Percentiles rank a stretch among this genome's conserved stretches.
phyloP scores from a whole-genome alignment of 2,329 filamentous ascomycete species.

The Zymoseptoria pseudotritici region DNA sequence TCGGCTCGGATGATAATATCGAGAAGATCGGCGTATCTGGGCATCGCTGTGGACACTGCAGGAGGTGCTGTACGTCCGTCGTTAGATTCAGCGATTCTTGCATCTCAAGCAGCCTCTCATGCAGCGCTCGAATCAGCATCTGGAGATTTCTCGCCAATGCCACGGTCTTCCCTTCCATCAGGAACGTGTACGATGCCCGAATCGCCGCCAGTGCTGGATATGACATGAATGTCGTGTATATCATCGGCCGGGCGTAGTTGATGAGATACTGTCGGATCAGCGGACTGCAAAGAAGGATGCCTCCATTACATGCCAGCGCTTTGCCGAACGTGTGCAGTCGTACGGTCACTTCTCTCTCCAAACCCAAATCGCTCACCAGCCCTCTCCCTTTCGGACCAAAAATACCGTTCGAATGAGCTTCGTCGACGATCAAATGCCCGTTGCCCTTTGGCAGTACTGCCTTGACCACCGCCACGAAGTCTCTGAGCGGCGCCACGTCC shows the following conservation, averaged over 20 bases:
- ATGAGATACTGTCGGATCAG: slow-evolving; percentile 58
- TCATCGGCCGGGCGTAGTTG: slow-evolving; percentile 68
- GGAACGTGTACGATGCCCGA: slow-evolving; percentile 49
- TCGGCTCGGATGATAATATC: slow-evolving; percentile 51
- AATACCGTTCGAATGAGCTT: slow-evolving; percentile 60
- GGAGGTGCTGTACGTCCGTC: slow-evolving; percentile 12
- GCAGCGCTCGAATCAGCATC: slow-evolving; percentile 40
- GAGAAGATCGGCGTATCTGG: slow-evolving; percentile 59
- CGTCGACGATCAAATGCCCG: slow-evolving; percentile 58
- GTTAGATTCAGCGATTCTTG: slow-evolving; percentile 24
- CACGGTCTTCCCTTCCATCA: slow-evolving; percentile 45
- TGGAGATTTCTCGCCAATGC: slow-evolving; percentile 40
- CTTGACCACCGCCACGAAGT: slow-evolving; percentile 54
- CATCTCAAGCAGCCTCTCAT: slow-evolving; percentile 38
- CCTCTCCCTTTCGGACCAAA: slow-evolving; percentile 51
- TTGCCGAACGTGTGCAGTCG: slow-evolving; percentile 62
- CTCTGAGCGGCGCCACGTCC: slow-evolving; percentile 57
- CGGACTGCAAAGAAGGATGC: slow-evolving; percentile 55
- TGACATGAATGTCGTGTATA: slow-evolving; percentile 65
- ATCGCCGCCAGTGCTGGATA: slow-evolving; percentile 55
- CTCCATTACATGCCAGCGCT: slow-evolving; percentile 60
- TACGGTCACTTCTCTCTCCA: slow-evolving; percentile 51
- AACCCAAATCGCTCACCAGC: slow-evolving; percentile 48
- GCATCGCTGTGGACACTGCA: slow-evolving; percentile 27
- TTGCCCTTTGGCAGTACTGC: slow-evolving; percentile 50